A percentile compares a stretch with the other conserved stretches of the same genome.
Conservation (phyloP, 163 green algal genomes). For the Scenedesmus sp. region DNA sequence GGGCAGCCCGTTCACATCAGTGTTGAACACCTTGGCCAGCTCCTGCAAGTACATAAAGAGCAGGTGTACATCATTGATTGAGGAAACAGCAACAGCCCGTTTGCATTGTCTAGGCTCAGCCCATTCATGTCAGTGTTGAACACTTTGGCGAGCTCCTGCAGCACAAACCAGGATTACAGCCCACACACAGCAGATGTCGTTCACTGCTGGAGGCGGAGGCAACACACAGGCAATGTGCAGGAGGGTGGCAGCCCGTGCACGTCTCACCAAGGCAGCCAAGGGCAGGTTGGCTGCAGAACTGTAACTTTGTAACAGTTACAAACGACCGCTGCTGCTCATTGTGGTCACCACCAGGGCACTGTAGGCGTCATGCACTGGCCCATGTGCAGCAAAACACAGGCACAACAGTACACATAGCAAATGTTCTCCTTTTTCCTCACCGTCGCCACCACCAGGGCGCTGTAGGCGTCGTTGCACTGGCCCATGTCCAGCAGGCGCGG, state of each 20-base stretch:
- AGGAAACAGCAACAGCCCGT: too few relatives aligned
- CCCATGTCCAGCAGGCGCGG: slow-evolving; percentile 86
- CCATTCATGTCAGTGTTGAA: slow-evolving; percentile 77
- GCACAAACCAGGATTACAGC: background rate
- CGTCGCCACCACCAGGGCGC: slow-evolving; percentile 72
- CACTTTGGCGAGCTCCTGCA: slow-evolving; percentile 68
- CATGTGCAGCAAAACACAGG: slow-evolving; percentile 74
- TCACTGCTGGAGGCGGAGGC: too few relatives aligned
- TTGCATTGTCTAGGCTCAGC: slow-evolving; percentile 40
- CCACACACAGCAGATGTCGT: too few relatives aligned
- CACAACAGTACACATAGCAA: background rate
- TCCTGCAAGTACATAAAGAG: slow-evolving; percentile 17
- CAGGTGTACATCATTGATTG: background rate
- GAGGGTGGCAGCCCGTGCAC: too few relatives aligned
- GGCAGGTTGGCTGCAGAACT: too few relatives aligned
- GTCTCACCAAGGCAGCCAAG: too few relatives aligned
- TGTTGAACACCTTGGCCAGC: slow-evolving; percentile 75
- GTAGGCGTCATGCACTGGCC: slow-evolving; percentile 83
- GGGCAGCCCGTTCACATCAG: slow-evolving; percentile 78
- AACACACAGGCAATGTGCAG: too few relatives aligned
- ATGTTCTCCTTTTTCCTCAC: slow-evolving; percentile 14
- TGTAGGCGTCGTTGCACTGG: slow-evolving; percentile 84
- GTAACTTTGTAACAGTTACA: background rate
- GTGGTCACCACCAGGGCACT: slow-evolving; percentile 70
- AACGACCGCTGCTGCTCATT: slow-evolving; percentile 1